A percentile compares a stretch with the other conserved stretches of the same genome.
Conservation (phyloP, 2,329 filamentous ascomycete genomes). For the Coniella lustricola region DNA sequence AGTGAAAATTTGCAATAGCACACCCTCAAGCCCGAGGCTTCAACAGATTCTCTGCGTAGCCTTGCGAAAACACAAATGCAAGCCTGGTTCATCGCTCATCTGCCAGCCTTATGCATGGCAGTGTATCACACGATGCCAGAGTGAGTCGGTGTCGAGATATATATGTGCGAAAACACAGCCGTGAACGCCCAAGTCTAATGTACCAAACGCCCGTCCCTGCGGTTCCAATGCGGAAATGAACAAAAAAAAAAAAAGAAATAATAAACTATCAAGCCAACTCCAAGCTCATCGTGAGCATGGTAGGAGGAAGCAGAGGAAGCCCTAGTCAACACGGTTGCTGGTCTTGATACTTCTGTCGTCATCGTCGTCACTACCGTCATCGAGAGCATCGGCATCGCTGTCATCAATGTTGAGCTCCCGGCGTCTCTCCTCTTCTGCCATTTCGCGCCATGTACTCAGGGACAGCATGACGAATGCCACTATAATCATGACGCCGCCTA, state of each 20-base stretch:
- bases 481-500: conserved; percentile 83
- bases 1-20: too few species aligned
- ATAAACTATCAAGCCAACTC: background rate
- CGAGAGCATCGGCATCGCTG: conserved; percentile 33
- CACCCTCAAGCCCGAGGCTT: too few species aligned
- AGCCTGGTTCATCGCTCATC: background rate
- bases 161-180: too few species aligned
- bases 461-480: conserved; percentile 79
- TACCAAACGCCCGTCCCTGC: background rate
- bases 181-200: background rate
- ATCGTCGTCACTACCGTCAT: conserved; percentile 29
- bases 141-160: background rate
- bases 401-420: conserved; percentile 41
- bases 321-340: conserved; percentile 10
- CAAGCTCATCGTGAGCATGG: background rate
- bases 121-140: background rate
- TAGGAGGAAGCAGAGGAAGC: background rate
- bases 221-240: background rate
- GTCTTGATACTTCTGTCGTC: conserved; percentile 21
- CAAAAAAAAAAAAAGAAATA: background rate
- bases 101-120: too few species aligned
- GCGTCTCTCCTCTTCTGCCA: conserved; percentile 72
- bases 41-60: background rate
- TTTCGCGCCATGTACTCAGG: conserved; percentile 89
- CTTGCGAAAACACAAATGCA: background rate